Base-by-base conservation (phyloP, 1,139 yeast species). In the Kodamaea derodonti region DNA sequence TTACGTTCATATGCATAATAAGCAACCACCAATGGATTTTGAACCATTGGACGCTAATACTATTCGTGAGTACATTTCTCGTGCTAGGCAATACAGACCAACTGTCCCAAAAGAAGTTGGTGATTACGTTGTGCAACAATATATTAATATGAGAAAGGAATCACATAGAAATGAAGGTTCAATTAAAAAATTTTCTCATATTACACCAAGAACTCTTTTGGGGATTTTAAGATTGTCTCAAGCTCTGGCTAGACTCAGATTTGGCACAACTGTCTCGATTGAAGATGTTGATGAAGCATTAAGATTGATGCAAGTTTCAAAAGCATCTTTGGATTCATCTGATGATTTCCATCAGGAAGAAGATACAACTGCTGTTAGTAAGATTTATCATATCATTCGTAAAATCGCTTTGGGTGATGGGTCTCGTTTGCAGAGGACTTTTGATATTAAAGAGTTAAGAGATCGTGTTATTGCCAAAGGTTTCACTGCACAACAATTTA, bases 221-320 rank as follows among this genome's bases (percentile, higher is more conserved):
- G 98, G 95, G 47, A 82, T 94, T 35, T 67, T 94, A 49, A 82
- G 99, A 65, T 72, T 94, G 73, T 77, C 98, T 1, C 97, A 92
- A 62, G 98, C 97, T 0, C 72, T 85, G 43, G 97, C 98, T 0
- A 77, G 97, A 51, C 70, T 94, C 42, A 75, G 97, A 51, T 86
- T 92, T 56, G 80, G 82, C 39, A 72, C 82, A 42, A 63, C 57
- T 12, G 98, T 94, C 7, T 72, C 71, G 18, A 63, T 71, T 34
- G 85, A 76, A 41, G 98, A 94, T 60, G 97, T 94, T 25, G 97
- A 94, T 53, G 99, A 94, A 63, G 96, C 98, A 0, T 69, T 94
- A 50, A 75, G 98, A 51, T 72, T 94, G 47, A 70, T 84, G 40
- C 83, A 83, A 48, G 95, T 86, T 14, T 87, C 96, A 17, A 86